phyloP scores from a whole-genome alignment of 371 early-diverging fungal species.

The Rhizopus microsporus region DNA sequence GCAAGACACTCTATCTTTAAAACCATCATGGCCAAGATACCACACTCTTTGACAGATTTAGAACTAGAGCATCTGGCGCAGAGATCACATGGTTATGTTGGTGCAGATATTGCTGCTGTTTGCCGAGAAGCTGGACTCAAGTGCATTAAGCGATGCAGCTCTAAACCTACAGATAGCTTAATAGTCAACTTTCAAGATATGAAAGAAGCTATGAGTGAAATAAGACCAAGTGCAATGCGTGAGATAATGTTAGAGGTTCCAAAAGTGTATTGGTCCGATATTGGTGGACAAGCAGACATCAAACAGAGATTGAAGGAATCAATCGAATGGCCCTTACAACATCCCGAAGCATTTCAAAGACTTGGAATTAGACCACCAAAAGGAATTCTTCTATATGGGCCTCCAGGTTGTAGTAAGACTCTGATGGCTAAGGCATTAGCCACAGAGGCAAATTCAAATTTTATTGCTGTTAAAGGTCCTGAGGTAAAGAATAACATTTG shows the following conservation, averaged over 20 bases:
- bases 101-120: constrained; percentile 94
- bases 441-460: constrained; percentile 95
- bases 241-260: constrained; percentile 95
- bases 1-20: constrained; percentile 79
- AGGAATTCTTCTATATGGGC: constrained; percentile 96
- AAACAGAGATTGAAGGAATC: constrained; percentile 96
- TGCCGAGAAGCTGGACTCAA: constrained; percentile 87
- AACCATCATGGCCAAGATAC: constrained; percentile 69
- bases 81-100: constrained; percentile 92
- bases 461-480: constrained; percentile 97
- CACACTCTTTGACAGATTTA: constrained; percentile 60
- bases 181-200: constrained; percentile 48
- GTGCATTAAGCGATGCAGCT: constrained; percentile 68
- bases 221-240: constrained; percentile 96
- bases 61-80: constrained; percentile 68
- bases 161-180: constrained; percentile 4
- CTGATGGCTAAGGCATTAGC: constrained; percentile 98
- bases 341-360: constrained; percentile 85
- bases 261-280: constrained; percentile 93
- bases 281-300: constrained; percentile 96
- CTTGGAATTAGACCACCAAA: constrained; percentile 94
- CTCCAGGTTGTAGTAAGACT: constrained; percentile 98
- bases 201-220: constrained; percentile 58
- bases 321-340: constrained; percentile 98
- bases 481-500: constrained; percentile 70